A percentile compares a stretch with the other conserved stretches of the same genome.
Evolutionary conservation across 2,329 filamentous ascomycete species (phyloP).

Genomic region (Aspergillus jensenii): DNA sequence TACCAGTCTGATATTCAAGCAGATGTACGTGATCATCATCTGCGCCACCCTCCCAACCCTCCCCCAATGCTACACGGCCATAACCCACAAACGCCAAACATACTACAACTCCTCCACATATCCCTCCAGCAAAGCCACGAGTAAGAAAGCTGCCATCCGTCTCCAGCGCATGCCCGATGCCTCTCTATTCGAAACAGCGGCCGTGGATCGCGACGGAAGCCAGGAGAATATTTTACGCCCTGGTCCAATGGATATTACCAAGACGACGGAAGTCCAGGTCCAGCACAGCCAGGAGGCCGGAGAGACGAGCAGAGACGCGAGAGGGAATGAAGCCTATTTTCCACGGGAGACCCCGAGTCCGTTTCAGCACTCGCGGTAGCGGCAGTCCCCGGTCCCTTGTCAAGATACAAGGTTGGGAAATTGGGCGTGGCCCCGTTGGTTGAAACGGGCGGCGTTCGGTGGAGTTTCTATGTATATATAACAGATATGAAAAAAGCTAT

Average conservation of each 20-base stretch:
- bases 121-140: neutral
- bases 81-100: neutral
- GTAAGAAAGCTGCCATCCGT: neutral
- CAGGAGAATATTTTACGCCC: neutral
- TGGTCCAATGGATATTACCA: neutral
- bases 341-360: neutral
- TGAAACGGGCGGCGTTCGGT: too few species aligned
- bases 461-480: too few species aligned
- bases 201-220: neutral
- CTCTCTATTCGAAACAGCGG: slow-evolving; percentile 9
- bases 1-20: neutral
- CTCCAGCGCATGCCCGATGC: slow-evolving; percentile 3
- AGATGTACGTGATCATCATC: slow-evolving; percentile 17
- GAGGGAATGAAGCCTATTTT: neutral
- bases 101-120: neutral
- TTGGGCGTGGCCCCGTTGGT: too few species aligned
- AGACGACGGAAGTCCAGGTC: slow-evolving; percentile 6
- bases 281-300: neutral
- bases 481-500: too few species aligned
- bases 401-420: too few species aligned
- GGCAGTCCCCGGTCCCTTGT: too few species aligned
- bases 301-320: neutral
- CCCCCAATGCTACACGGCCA: slow-evolving; percentile 5
- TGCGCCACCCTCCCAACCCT: slow-evolving; percentile 14
- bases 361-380: neutral